A percentile compares a stretch with the other conserved stretches of the same genome.
Conservation (phyloP, 192 early-diverging fungal species). For the Coemansia sp. region DNA sequence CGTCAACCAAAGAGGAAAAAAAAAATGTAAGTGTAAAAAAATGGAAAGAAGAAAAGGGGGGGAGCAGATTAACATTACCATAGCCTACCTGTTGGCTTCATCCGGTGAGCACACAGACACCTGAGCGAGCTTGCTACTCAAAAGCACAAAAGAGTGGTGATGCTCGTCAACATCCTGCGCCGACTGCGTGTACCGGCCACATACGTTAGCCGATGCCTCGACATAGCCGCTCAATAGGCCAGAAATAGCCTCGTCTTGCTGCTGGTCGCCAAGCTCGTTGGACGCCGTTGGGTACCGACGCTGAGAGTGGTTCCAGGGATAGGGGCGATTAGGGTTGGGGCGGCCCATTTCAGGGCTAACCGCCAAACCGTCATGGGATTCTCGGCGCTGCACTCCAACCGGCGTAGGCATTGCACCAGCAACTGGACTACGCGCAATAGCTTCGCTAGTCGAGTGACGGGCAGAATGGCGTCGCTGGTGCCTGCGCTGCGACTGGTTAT, state of each 20-base stretch:
- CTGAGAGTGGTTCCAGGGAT: not conserved
- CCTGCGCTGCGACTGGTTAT: not conserved
- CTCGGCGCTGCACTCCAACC: not conserved
- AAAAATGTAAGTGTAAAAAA: slow-evolving; percentile 4
- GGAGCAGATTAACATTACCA: not conserved
- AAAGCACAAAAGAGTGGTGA: not conserved
- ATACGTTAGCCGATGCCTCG: not conserved
- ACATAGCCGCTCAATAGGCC: not conserved
- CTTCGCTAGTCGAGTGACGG: not conserved
- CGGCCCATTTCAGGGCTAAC: not conserved
- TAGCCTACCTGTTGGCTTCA: slow-evolving; percentile 1
- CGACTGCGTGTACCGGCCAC: not conserved
- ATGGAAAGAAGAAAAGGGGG: not conserved
- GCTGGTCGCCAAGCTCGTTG: slow-evolving; percentile 2
- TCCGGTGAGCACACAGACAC: not conserved
- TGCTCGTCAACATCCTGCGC: not conserved
- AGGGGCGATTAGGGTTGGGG: not conserved
- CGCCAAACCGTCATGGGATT: not conserved
- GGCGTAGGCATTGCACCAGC: not conserved
- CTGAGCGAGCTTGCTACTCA: not conserved
- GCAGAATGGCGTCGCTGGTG: not conserved
- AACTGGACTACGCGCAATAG: not conserved
- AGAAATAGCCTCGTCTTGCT: not conserved
- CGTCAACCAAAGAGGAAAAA: not conserved
- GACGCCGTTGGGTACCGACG: not conserved